A percentile compares a stretch with the other conserved stretches of the same genome.
Evolutionary conservation across 495 filamentous ascomycete genomes (phyloP).

Genomic region (Hyaloscypha variabilis): DNA sequence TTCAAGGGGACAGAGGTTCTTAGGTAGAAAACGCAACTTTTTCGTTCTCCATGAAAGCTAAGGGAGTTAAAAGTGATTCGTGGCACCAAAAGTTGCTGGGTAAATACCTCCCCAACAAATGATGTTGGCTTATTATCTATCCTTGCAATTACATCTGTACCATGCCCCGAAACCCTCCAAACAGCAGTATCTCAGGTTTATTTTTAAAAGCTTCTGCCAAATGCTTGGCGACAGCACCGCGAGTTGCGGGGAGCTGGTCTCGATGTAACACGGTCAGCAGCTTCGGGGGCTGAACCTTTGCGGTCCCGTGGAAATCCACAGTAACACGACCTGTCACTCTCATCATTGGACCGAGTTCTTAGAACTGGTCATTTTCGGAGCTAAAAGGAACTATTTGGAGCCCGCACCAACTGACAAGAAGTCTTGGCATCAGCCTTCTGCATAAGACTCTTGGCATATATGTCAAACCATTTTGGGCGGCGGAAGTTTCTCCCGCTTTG

Average conservation of each 20-base stretch:
- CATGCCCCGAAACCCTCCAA: neutral
- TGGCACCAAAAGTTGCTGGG: neutral
- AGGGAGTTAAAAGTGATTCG: neutral
- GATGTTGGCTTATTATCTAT: neutral
- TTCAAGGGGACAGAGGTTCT: neutral
- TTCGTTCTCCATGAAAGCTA: neutral
- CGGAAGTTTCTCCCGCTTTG: neutral
- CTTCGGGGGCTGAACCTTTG: neutral
- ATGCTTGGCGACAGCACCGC: neutral
- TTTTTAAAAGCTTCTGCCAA: neutral
- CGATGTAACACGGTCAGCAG: neutral
- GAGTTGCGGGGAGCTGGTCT: neutral
- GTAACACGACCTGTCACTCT: neutral
- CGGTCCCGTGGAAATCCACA: neutral
- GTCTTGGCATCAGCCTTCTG: neutral
- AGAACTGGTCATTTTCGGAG: neutral
- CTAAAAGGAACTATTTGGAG: neutral
- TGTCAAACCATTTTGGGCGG: neutral
- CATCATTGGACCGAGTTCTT: neutral
- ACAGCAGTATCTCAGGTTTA: neutral
- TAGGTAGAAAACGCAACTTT: neutral
- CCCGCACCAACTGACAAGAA: neutral
- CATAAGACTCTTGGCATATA: neutral
- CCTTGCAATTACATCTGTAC: neutral
- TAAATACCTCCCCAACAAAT: neutral